phyloP scores from a whole-genome alignment of 192 early-diverging fungal species.

The Dimargaris cristalligena region DNA sequence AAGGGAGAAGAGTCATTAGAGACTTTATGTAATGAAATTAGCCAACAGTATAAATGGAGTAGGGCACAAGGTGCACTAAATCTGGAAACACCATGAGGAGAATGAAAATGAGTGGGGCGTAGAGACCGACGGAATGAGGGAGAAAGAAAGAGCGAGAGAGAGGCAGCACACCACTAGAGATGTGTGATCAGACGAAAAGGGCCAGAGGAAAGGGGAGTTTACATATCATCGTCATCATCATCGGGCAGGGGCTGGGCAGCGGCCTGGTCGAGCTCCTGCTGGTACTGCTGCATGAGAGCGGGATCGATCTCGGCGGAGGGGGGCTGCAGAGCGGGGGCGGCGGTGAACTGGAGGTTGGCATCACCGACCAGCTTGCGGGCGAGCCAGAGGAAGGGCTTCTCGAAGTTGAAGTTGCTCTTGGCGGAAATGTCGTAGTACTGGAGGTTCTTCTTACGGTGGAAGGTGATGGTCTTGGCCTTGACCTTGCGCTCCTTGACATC shows the following conservation, averaged over 20 bases:
- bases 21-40: too few relatives aligned
- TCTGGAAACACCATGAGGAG: too few relatives aligned
- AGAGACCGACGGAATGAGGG: too few relatives aligned
- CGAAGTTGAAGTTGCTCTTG: constrained; percentile 99
- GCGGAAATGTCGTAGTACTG: constrained; percentile 99
- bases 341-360: constrained; percentile 88
- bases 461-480: constrained; percentile 99
- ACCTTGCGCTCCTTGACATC: constrained; percentile 99
- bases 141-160: too few relatives aligned
- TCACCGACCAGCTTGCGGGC: constrained; percentile 94
- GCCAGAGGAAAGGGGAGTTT: background rate
- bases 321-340: constrained; percentile 89
- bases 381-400: constrained; percentile 99
- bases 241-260: constrained; percentile 77
- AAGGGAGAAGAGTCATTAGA: too few relatives aligned
- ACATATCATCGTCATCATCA: constrained; percentile 41
- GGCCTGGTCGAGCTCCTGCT: constrained; percentile 58
- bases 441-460: constrained; percentile 99
- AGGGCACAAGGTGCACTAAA: too few relatives aligned
- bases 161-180: too few relatives aligned
- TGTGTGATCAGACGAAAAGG: too few relatives aligned
- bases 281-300: constrained; percentile 57
- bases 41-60: too few relatives aligned
- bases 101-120: too few relatives aligned
- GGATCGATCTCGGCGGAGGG: constrained; percentile 83